These are phyloP conservation scores for Tetratostichococcus sp. DNA, from an alignment of 139 green algal genomes.

Conservation along the genomic window DNA sequence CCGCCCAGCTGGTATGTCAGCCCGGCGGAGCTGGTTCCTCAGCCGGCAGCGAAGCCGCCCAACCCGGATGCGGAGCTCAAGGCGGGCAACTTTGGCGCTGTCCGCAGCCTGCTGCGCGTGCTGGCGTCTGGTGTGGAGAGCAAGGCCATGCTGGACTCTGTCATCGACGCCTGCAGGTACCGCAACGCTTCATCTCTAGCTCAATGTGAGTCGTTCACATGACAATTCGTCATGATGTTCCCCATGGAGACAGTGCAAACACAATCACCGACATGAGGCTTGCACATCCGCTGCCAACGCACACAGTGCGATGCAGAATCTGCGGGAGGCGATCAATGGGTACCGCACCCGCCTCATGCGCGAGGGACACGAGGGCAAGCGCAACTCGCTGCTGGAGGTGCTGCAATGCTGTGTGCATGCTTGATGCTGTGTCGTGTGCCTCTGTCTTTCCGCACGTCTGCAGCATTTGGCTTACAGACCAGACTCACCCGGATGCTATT, in stretches of 20 bases:
- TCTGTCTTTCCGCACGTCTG: no score
- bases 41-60: neutral
- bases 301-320: constrained; percentile 64
- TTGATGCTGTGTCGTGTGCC: no score
- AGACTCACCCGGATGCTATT: no score
- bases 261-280: no score
- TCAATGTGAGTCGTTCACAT: no score
- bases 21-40: neutral
- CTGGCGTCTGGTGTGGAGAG: constrained; percentile 48
- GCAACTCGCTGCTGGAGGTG: constrained; percentile 68
- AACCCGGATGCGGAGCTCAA: constrained; percentile 33
- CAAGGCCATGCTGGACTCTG: constrained; percentile 62
- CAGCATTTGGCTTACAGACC: no score
- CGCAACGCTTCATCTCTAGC: no score
- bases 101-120: constrained; percentile 74
- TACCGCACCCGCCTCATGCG: constrained; percentile 78
- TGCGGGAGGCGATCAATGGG: constrained; percentile 77
- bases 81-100: constrained; percentile 71
- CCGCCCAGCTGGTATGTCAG: neutral
- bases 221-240: no score
- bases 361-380: constrained; percentile 73
- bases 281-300: no score
- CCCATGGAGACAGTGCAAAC: no score
- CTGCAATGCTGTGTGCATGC: no score
- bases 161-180: constrained; percentile 68